Conservation (phyloP, 2,329 filamentous ascomycete species). For the Falciphora oryzae region DNA sequence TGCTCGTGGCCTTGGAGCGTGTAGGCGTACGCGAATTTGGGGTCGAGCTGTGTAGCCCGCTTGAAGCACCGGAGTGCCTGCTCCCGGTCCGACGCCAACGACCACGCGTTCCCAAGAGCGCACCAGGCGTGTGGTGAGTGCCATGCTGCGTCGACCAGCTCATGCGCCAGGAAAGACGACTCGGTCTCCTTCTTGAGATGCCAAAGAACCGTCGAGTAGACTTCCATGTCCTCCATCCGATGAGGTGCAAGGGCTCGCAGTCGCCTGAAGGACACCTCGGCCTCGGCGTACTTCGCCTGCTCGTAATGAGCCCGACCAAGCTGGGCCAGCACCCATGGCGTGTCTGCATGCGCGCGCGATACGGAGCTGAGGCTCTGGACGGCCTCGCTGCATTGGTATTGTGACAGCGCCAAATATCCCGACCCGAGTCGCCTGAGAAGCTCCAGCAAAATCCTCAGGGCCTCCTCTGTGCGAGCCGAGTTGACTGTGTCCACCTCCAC, state of each 20-base stretch:
- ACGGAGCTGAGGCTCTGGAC: conserved; percentile 68
- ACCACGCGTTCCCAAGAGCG: conserved; percentile 90
- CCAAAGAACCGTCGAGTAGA: conserved; percentile 99
- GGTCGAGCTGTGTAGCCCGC: conserved; percentile 83
- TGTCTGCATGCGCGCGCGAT: conserved; percentile 72
- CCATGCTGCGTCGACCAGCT: conserved; percentile 80
- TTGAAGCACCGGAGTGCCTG: conserved; percentile 93
- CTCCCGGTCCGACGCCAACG: conserved; percentile 85
- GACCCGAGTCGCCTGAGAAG: conserved; percentile 75
- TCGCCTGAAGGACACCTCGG: conserved; percentile 78
- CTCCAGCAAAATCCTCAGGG: conserved; percentile 70
- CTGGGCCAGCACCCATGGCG: conserved; percentile 87
- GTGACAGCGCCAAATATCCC: conserved; percentile 72
- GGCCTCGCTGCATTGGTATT: conserved; percentile 74
- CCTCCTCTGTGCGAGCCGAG: conserved; percentile 62
- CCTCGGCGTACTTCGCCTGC: conserved; percentile 76
- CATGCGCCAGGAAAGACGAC: conserved; percentile 85
- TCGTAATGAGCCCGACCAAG: conserved; percentile 90
- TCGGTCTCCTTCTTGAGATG: conserved; percentile 90
- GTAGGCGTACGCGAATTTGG: conserved; percentile 90
- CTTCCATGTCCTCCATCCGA: conserved; percentile 89
- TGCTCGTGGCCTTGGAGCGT: conserved; percentile 95
- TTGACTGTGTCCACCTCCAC: conserved; percentile 44
- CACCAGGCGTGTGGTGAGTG: conserved; percentile 95
- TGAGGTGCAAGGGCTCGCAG: conserved; percentile 76